Evolutionary conservation across 2,329 filamentous ascomycete species (phyloP).

Genomic region (Fusarium sublunatum): DNA sequence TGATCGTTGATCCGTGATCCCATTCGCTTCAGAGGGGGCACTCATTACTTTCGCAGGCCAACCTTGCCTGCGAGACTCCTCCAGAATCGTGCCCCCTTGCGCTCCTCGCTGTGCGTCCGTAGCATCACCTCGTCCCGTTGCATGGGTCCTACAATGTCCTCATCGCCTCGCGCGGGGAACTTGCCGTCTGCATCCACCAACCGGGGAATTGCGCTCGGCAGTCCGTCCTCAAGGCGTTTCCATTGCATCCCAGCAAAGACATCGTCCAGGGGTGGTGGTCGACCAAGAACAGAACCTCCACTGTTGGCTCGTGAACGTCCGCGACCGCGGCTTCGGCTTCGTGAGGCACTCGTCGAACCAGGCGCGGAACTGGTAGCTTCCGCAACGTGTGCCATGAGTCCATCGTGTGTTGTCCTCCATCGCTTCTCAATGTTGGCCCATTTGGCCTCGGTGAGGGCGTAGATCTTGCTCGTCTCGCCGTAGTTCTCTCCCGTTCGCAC

Average conservation of each 20-base stretch:
- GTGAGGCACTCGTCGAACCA: constrained; percentile 45
- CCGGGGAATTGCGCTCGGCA: constrained; percentile 73
- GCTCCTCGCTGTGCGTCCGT: constrained; percentile 58
- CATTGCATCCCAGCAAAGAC: constrained; percentile 57
- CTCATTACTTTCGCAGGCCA: constrained; percentile 47
- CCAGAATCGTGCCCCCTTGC: constrained; percentile 60
- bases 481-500: constrained; percentile 91
- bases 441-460: constrained; percentile 85
- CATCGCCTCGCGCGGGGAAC: constrained; percentile 87
- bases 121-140: constrained; percentile 68
- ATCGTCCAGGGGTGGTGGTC: constrained; percentile 52
- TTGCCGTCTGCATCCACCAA: constrained; percentile 81
- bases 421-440: constrained; percentile 82
- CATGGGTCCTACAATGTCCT: constrained; percentile 96
- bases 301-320: constrained; percentile 54
- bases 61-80: constrained; percentile 62
- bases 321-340: constrained; percentile 56
- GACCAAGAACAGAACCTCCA: constrained; percentile 55
- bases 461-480: constrained; percentile 88
- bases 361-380: constrained; percentile 49
- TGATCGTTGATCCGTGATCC: constrained; percentile 25
- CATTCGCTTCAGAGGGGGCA: constrained; percentile 7
- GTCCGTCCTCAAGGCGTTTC: constrained; percentile 63
- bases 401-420: constrained; percentile 79
- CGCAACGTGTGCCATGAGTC: constrained; percentile 66